Base-by-base conservation (phyloP, 768 basidiomycete genomes). In the Wakefieldia striispora region DNA sequence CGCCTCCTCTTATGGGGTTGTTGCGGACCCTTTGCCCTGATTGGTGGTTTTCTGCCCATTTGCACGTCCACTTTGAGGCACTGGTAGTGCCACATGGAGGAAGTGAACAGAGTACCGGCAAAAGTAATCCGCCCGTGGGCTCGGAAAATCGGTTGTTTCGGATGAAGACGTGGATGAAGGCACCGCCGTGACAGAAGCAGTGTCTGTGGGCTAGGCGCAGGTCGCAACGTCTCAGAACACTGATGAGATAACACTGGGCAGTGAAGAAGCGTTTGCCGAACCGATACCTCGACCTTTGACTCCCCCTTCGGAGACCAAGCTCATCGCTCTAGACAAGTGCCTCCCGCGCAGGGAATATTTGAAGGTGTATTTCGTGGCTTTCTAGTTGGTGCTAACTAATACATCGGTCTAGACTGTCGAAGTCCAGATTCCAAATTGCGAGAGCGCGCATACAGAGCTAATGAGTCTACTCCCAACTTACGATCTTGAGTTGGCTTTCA, bases 41-140 rank as follows among this genome's bases (percentile, higher is more conserved):
- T 40, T 87, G 91, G 82, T 98, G 95, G 95, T 97, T 97, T 66
- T 70, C 91, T 4, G 95, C 93, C 0, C 95, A 97, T 69, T 61
- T 97, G 43, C 95, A 97, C 61, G 83, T 85, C 41, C 84, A 86
- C 43, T 97, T 88, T 59, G 86, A 92, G 51, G 95, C 92, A 3
- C n/a, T n/a, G n/a, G 66, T 70, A 0, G 79, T 86, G 8, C 57
- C 65, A 3, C 84, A 88, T 35, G 62, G 56, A n/a, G 33, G 3
- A 37, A 26, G 40, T n/a, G 42, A 54, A 26, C 53, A 40, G 14
- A 40, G 37, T 43, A 16, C 6, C 0, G 24, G 9, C 3, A 20
- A 40, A 35, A 27, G 27, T 10, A 21, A 40, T n/a, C 12, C 31
- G 19, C 37, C 33, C 13, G 43, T 47, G 21, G 37, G 17, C 6